Evolutionary conservation across 2,329 filamentous ascomycete species (phyloP).

Genomic region (Pyrenophora tritici-repentis): DNA sequence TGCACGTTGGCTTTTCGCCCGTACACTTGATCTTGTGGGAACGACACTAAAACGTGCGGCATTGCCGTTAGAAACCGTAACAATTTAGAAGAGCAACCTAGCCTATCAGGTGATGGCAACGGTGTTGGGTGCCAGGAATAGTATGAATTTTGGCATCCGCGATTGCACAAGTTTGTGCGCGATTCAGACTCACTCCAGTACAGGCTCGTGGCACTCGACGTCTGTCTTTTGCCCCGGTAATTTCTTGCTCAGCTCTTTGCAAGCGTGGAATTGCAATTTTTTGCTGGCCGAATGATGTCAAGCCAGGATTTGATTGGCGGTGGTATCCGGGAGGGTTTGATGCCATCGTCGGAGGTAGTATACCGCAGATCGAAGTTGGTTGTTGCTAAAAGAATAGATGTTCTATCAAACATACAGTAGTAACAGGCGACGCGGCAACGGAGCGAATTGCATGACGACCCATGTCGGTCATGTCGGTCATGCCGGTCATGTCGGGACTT

Average conservation of each 20-base stretch:
- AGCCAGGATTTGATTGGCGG: slow-evolving; percentile 9
- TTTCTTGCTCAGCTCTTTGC: slow-evolving; percentile 19
- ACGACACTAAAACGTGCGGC: slow-evolving; percentile 37
- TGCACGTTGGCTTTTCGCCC: slow-evolving; percentile 44
- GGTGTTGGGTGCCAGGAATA: neutral
- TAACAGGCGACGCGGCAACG: slow-evolving; percentile 5
- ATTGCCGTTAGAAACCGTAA: slow-evolving; percentile 16
- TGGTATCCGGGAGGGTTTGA: slow-evolving; percentile 13
- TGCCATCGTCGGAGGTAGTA: slow-evolving; percentile 13
- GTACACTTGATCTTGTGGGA: slow-evolving; percentile 50
- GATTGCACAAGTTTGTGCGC: neutral
- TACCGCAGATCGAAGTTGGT: slow-evolving; percentile 4
- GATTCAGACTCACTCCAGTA: slow-evolving; percentile 30
- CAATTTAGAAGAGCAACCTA: neutral
- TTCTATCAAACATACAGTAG: slow-evolving; percentile 4
- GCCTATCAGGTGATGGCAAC: slow-evolving; percentile 6
- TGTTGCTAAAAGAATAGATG: slow-evolving; percentile 9
- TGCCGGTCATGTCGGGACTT: neutral
- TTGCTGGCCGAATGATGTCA: slow-evolving; percentile 15
- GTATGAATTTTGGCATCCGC: neutral
- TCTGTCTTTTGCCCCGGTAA: slow-evolving; percentile 24
- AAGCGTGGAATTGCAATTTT: slow-evolving; percentile 44
- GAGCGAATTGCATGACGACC: slow-evolving; percentile 1
- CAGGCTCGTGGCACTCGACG: slow-evolving; percentile 37
- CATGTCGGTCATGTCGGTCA: slow-evolving; percentile 1